Evolutionary conservation across 192 early-diverging fungal species (phyloP).

Genomic region (Coemansia sp.): DNA sequence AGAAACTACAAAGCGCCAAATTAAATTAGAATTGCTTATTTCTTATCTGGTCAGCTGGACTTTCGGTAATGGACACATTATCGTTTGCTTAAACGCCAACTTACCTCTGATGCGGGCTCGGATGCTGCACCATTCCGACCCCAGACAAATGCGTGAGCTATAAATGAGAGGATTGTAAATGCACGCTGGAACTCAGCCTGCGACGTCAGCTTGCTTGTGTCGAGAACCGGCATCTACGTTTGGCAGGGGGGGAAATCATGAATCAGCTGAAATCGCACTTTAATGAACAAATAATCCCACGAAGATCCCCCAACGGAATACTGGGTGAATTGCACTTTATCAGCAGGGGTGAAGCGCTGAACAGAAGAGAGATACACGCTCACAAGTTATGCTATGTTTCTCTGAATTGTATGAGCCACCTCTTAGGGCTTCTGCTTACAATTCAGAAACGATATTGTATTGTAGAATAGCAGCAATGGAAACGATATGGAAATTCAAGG

Average conservation of each 20-base stretch:
- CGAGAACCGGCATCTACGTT: conserved; percentile 73
- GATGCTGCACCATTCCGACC: conserved; percentile 71
- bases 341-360: no score
- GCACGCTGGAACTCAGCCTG: conserved; percentile 78
- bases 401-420: no score
- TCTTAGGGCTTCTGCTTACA: not conserved
- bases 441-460: not conserved
- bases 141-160: conserved; percentile 92
- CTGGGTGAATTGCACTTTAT: no score
- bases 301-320: no score
- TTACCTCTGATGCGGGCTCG: conserved; percentile 61
- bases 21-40: not conserved
- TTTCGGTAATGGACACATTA: not conserved
- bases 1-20: conserved; percentile 44
- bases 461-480: not conserved
- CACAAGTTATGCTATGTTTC: no score
- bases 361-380: no score
- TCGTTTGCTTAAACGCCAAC: not conserved
- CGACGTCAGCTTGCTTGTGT: conserved; percentile 57
- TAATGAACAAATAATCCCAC: no score
- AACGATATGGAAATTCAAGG: no score
- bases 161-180: conserved; percentile 81
- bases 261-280: no score
- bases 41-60: not conserved
- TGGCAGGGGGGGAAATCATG: not conserved